A percentile compares a stretch with the other conserved stretches of the same genome.
Conservation (phyloP, 163 green algal species). For the Chlamydomonas reinhardtii region DNA sequence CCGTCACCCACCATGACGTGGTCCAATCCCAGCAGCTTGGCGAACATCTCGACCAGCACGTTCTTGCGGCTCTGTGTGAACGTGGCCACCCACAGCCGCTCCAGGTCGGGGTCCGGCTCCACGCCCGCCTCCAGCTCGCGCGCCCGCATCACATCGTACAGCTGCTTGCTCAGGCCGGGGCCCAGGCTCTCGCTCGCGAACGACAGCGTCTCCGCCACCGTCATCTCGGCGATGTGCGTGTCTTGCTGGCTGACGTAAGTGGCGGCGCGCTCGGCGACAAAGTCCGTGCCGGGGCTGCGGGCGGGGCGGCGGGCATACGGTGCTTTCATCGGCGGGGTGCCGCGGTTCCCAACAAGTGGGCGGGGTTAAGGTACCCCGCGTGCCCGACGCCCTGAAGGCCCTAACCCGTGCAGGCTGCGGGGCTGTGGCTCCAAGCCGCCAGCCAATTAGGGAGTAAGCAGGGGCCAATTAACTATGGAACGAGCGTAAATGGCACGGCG, state of each 20-base stretch:
- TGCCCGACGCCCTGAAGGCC: too few species aligned
- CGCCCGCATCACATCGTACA: constrained; percentile 51
- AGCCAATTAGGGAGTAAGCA: too few species aligned
- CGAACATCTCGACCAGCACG: constrained; percentile 30
- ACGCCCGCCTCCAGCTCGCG: constrained; percentile 61
- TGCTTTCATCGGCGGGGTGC: too few species aligned
- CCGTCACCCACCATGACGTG: background rate
- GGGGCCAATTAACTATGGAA: too few species aligned
- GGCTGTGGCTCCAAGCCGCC: too few species aligned
- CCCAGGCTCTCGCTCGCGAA: constrained; percentile 73
- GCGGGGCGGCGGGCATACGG: too few species aligned
- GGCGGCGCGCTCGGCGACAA: constrained; percentile 1
- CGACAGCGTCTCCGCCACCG: constrained; percentile 85
- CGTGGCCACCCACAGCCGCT: constrained; percentile 70
- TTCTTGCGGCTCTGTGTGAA: constrained; percentile 2
- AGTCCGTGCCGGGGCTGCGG: constrained; percentile 3
- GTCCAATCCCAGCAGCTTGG: constrained; percentile 74
- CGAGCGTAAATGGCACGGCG: too few species aligned
- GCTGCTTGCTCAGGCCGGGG: constrained; percentile 48
- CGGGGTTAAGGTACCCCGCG: too few species aligned
- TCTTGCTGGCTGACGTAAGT: constrained; percentile 69
- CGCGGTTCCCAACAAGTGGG: too few species aligned
- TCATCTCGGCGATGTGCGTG: constrained; percentile 84
- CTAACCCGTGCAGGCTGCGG: too few species aligned
- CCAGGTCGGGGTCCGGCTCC: constrained; percentile 63